phyloP scores from a whole-genome alignment of 1,284 basidiomycete species.

The Ustilago loliicola region DNA sequence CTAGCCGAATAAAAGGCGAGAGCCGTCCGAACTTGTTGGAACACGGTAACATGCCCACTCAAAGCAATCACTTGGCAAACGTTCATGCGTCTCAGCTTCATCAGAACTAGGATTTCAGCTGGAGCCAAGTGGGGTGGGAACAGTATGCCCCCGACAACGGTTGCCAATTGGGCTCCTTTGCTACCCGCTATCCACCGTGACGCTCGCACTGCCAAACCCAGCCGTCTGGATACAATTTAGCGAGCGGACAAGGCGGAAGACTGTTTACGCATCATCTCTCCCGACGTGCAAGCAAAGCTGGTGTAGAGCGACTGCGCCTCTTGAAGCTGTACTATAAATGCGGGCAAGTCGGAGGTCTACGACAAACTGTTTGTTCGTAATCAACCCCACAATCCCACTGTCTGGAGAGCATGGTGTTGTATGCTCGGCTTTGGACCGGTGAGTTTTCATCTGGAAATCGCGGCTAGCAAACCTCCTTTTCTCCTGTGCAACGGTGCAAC shows the following conservation, averaged over 20 bases:
- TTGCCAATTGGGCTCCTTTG: neutral
- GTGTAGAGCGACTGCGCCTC: too few species aligned
- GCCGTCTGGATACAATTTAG: neutral
- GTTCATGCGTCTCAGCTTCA: neutral
- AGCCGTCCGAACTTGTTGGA: neutral
- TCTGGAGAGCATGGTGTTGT: neutral
- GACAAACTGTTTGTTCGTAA: constrained; percentile 21
- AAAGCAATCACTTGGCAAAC: neutral
- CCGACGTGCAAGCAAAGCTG: neutral
- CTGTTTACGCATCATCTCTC: neutral
- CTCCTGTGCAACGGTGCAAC: neutral
- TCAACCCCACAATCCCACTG: neutral
- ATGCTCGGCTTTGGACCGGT: constrained; percentile 1
- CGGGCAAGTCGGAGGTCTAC: neutral
- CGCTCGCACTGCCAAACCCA: neutral
- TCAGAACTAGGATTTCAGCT: too few species aligned
- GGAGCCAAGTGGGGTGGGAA: neutral
- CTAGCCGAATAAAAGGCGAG: neutral
- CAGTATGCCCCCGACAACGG: neutral
- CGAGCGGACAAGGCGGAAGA: too few species aligned
- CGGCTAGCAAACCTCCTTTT: constrained; percentile 11
- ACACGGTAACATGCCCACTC: neutral
- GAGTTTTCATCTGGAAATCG: constrained; percentile 8
- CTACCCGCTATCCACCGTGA: neutral
- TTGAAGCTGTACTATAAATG: neutral